Conservation (phyloP, 768 basidiomycete species). For the Leccinum subgranulosum region DNA sequence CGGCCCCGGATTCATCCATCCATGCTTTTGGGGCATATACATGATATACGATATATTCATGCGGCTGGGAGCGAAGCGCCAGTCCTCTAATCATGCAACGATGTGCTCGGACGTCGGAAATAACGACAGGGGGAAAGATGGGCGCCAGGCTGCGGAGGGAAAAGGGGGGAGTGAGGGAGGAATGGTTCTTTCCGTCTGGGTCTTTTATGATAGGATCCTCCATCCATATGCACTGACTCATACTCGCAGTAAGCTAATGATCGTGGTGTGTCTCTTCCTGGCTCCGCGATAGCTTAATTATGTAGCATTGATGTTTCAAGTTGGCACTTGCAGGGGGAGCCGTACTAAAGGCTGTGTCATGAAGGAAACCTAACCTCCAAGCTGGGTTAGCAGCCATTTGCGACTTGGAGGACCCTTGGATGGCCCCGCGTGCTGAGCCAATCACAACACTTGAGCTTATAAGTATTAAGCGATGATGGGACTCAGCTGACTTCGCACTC, state of each 20-base stretch:
- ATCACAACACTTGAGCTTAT: neutral
- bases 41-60: neutral
- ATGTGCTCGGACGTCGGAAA: neutral
- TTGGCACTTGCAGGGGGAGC: neutral
- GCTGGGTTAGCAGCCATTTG: neutral
- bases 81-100: neutral
- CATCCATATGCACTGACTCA: neutral
- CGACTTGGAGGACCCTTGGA: neutral
- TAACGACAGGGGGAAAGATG: neutral
- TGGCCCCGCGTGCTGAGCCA: neutral
- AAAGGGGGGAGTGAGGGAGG: neutral
- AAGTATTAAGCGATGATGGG: neutral
- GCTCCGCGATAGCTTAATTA: neutral
- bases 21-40: neutral
- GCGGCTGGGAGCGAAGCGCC: neutral
- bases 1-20: slow-evolving; percentile 1
- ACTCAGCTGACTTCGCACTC: neutral
- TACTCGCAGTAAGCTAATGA: neutral
- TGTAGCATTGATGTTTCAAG: neutral
- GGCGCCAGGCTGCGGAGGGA: neutral
- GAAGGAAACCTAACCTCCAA: neutral
- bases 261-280: neutral
- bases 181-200: neutral
- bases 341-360: neutral
- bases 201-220: neutral